Evolutionary conservation across 2,329 filamentous ascomycete species (phyloP), one percentile per base, ranked within the genome.

Genomic region (Trichophyton rubrum): DNA sequence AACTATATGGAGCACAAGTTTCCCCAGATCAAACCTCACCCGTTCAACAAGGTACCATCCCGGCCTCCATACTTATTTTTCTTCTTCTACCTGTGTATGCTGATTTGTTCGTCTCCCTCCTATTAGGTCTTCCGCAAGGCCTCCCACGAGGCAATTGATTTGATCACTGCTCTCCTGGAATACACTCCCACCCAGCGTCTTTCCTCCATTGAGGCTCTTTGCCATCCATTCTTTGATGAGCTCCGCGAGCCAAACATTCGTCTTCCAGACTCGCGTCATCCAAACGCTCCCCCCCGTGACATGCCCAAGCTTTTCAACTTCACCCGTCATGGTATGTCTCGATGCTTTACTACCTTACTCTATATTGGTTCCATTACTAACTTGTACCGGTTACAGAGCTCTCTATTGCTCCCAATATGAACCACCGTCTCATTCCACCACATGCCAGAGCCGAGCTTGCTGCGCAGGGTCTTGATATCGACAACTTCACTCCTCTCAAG

Each of bases 1-100:
- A 99, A 99, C 77, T 99, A 99, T 77, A 99, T 99, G 93, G 93
- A 99, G 79, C 93, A 99, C 80, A 97, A 97, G 79, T 99, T 99
- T 77, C 93, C 93, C 56, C 93, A 99, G 76, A 99, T 99, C 80
- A 99, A 99, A 80, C 93, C 93, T 62, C 93, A 99, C 72, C 93
- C 93, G 30, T 99, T 99, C 81, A 95, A 88, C 79, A 97, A 97
- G 83, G 83, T 85, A 45, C 27, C 33, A 38, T 38, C 27, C 27
- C 27, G 27, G 11, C 9, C 9, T 4, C 33, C 33, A 3, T 38
- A 13, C 33, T 38, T 2, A 1, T 13, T 13, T 38, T 38, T 7
- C 6, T 6, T 7, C 5, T 30, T 30, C 27, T 1, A 30, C 27
- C 27, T 30, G 27, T 30, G 27, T 11, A 60, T 43, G 22, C 40